Percentiles rank a stretch among this genome's conserved stretches.
Evolutionary conservation across 2,329 filamentous ascomycete genomes (phyloP).

Genomic region (Zarea fungicola): DNA sequence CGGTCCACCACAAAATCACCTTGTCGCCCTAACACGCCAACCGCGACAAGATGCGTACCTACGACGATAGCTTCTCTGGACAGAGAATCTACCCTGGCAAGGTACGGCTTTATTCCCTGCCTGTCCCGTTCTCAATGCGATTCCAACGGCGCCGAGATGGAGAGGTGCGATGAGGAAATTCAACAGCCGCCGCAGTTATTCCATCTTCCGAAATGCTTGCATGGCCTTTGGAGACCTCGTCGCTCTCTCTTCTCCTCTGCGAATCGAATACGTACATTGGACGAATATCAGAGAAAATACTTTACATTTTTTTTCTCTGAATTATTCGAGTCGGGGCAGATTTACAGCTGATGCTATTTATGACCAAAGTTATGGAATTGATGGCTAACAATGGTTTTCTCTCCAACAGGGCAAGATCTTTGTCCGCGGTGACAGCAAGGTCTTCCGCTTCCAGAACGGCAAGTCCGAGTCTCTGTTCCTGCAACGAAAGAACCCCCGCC

Average conservation of each 20-base stretch:
- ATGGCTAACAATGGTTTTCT: constrained; percentile 23
- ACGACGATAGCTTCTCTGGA: constrained; percentile 62
- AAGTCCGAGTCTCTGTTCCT: constrained; percentile 99
- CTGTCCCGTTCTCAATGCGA: constrained; percentile 2
- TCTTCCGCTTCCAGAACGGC: constrained; percentile 99
- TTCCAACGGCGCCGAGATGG: constrained; percentile 1
- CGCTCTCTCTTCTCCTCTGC: constrained; percentile 3
- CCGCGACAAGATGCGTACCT: constrained; percentile 57
- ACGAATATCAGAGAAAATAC: background rate
- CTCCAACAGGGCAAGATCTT: constrained; percentile 89
- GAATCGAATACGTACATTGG: background rate
- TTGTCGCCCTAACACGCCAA: constrained; percentile 36
- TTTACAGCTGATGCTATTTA: background rate
- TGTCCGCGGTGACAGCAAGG: constrained; percentile 99
- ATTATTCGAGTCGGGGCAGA: background rate
- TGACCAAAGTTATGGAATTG: background rate
- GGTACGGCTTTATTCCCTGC: constrained; percentile 40
- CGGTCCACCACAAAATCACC: constrained; percentile 36
- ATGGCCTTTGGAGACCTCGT: background rate
- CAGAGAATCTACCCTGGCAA: constrained; percentile 64
- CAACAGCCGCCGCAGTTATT: background rate
- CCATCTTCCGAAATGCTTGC: background rate
- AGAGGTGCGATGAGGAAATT: constrained; percentile 8
- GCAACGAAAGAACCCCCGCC: constrained; percentile 99
- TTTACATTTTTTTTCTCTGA: background rate